Evolutionary conservation across 2,329 filamentous ascomycete genomes (phyloP), one percentile per base, ranked within the genome.

Genomic region (Epichloe hybrida): DNA sequence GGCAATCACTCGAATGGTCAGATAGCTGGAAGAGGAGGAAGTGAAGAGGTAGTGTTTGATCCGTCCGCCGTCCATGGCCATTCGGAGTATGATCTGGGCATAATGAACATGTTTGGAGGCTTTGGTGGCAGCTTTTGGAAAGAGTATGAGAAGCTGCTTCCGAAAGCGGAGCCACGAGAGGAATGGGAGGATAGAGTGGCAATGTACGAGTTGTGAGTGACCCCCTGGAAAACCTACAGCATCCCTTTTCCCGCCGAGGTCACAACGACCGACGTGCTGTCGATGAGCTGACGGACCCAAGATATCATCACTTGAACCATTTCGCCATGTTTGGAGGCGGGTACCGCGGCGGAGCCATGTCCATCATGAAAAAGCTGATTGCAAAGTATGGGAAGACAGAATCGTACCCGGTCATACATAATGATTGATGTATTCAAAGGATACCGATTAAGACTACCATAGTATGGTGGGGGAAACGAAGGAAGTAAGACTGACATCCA

Each of bases 31-130:
- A 58, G 63, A 35, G 72, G 74, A 0, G 74, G 71, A 1, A 68
- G 73, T 0, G 86, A 90, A 57, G 83, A 89, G 56, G 80, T 95
- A 1, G 79, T 95, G 1, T 96, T 82, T 62, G 91, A 96, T 62
- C 81, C 89, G 0, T 84, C 84, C 2, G 77, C 81, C 41, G 86
- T 85, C 55, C 96, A 94, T 62, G 88, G 84, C 1, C 90, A 96
- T 64, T 84, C 77, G 2, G 91, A 97, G 70, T 96, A 84, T 65
- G 91, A 96, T 58, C 70, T 95, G 49, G 91, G 91, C 0, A 95
- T 95, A 57, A 96, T 96, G 89, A 79, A 77, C 48, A 95, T 96
- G 89, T 97, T 96, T 74, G 90, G 90, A 0, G 91, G 91, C 0
- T 95, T 94, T 66, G 81, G 81, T 0, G 59, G 65, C 0, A 65